A percentile compares a stretch with the other conserved stretches of the same genome.
These are phyloP conservation scores for Saturnispora quitensis DNA, from an alignment of 805 yeast genomes.

Conservation along the genomic window DNA sequence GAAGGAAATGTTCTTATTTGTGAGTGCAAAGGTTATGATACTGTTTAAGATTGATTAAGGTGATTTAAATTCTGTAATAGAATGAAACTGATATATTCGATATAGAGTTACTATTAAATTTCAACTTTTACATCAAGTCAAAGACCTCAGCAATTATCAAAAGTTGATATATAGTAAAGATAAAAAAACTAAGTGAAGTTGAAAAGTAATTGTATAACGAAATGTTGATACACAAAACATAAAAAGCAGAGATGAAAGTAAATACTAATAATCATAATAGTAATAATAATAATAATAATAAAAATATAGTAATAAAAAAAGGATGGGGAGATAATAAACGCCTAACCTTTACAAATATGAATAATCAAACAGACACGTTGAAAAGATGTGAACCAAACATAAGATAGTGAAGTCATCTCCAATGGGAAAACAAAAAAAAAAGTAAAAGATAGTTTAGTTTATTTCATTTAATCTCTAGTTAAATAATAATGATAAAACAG, in stretches of 20 bases:
- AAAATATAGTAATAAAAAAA: not conserved
- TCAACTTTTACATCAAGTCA: not conserved
- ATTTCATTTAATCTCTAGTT: not conserved
- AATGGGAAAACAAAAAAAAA: not conserved
- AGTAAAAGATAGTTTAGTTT: not conserved
- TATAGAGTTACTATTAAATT: not conserved
- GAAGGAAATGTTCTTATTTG: not conserved
- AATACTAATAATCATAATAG: not conserved
- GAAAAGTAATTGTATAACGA: not conserved
- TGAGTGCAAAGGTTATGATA: not conserved
- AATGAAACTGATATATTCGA: too few relatives aligned
- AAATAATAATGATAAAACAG: not conserved
- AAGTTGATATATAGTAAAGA: not conserved
- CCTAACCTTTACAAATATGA: not conserved
- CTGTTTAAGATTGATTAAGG: too few relatives aligned
- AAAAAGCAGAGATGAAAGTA: not conserved
- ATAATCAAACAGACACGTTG: not conserved
- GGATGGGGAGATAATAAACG: not conserved
- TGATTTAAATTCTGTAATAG: too few relatives aligned
- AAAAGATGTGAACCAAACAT: not conserved
- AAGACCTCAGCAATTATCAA: not conserved
- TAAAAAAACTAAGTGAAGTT: not conserved
- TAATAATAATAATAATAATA: not conserved
- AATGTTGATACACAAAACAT: not conserved
- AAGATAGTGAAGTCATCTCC: not conserved